Conservation (phyloP, 495 filamentous ascomycete species). For the Penicillium goetzii region DNA sequence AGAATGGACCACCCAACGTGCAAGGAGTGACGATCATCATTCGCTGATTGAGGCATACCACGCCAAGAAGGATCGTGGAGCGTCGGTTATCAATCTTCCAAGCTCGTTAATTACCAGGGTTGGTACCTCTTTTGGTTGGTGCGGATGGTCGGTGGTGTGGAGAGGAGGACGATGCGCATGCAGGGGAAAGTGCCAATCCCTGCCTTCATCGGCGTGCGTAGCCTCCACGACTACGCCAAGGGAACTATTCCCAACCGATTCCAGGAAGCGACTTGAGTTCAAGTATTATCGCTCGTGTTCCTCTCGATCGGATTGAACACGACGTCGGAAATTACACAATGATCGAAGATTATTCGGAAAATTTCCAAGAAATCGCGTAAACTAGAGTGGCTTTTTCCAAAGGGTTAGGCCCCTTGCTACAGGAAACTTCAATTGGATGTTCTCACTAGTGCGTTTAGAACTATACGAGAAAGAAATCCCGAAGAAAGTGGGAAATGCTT, state of each 20-base stretch:
- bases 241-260: not conserved
- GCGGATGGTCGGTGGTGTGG: not conserved
- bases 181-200: conserved; percentile 4
- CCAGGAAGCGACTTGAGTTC: not conserved
- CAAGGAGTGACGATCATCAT: conserved; percentile 15
- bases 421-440: not conserved
- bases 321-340: not conserved
- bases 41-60: conserved; percentile 15
- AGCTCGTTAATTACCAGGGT: not conserved
- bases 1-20: conserved; percentile 16
- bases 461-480: not conserved
- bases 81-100: conserved; percentile 18
- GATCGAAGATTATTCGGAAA: not conserved
- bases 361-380: not conserved
- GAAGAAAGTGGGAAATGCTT: not conserved
- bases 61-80: conserved; percentile 14
- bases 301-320: conserved; percentile 3
- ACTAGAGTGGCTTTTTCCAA: not conserved
- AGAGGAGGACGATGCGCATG: not conserved
- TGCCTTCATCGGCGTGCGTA: not conserved
- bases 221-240: not conserved
- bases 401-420: not conserved
- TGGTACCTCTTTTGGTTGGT: not conserved
- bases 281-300: not conserved
- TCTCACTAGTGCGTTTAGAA: not conserved